Base-by-base conservation (phyloP, 306 rosid genomes). In the Carpinus fangiana region DNA sequence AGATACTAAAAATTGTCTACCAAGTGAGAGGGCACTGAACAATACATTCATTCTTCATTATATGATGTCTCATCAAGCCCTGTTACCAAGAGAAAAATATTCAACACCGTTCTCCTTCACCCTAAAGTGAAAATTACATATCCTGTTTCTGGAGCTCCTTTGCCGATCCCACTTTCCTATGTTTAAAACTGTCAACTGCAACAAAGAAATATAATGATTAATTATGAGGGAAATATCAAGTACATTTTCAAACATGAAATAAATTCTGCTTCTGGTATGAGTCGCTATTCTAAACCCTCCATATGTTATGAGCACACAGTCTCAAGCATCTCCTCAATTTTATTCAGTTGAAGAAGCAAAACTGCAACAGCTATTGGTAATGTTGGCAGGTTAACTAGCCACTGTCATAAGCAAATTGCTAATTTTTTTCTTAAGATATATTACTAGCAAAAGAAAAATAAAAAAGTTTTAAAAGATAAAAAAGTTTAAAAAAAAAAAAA, bases 31-130 rank as follows among this genome's bases (percentile, higher is more conserved):
- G 14, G 56, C 56, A 13, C 56, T 16, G n/a, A 52, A 52, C 16
- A 12, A 52, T 52, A 16, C 56, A 16, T 8, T 38, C 41, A 31
- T 18, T 46, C 45, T 9, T 3, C 11, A 28, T 21, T 70, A 60
- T 38, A 45, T 17, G 75, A 31, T 61, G 7, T 75, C n/a, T 52
- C 84, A 55, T 79, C 80, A 86, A 77, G 84, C 55, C 78, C 79
- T 87, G 84, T 92, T 91, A 72, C 99, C 99, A 13, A 98, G 93
- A 85, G 78, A 91, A 78, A 95, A 95, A 74, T 85, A 95, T 41
- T 90, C 98, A 1, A 88, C 66, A 79, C 87, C 57, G 50, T 85
- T 95, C 84, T 95, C 98, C 86, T 87, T 95, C 73, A 91, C 78
- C 83, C 80, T 87, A 90, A 87, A 95, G 53, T 95, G 99, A 73